phyloP scores from a whole-genome alignment of 2,329 filamentous ascomycete genomes.

The Sphaerostilbella broomeana region DNA sequence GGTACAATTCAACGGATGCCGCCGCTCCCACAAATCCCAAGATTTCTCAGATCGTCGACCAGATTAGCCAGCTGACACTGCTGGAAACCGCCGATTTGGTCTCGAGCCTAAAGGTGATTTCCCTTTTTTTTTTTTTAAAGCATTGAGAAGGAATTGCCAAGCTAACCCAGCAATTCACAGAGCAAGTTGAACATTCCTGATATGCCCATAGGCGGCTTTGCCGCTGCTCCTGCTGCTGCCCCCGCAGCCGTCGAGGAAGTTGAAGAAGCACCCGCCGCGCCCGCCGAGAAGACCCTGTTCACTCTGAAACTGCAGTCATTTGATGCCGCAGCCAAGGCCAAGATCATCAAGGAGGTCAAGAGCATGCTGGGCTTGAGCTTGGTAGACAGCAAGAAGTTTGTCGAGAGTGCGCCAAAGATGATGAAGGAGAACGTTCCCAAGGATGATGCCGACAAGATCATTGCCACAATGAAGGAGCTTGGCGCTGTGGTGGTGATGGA shows the following conservation, averaged over 20 bases:
- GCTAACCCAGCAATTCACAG: too few relatives aligned
- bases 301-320: slow-evolving; percentile 90
- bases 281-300: slow-evolving; percentile 96
- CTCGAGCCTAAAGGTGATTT: slow-evolving; percentile 79
- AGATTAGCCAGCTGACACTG: slow-evolving; percentile 96
- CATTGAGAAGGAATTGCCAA: too few relatives aligned
- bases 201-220: slow-evolving; percentile 88
- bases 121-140: too few relatives aligned
- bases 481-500: slow-evolving; percentile 89
- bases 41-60: slow-evolving; percentile 90
- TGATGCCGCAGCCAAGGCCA: slow-evolving; percentile 84
- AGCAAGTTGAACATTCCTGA: slow-evolving; percentile 95
- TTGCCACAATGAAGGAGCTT: slow-evolving; percentile 86
- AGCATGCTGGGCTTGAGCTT: slow-evolving; percentile 86
- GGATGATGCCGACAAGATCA: slow-evolving; percentile 98
- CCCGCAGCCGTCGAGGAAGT: slow-evolving; percentile 67
- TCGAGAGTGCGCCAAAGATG: slow-evolving; percentile 94
- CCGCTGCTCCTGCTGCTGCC: slow-evolving; percentile 58
- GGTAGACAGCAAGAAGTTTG: slow-evolving; percentile 99
- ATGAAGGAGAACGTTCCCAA: slow-evolving; percentile 99
- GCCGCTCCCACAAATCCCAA: slow-evolving; percentile 70
- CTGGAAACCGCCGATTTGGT: slow-evolving; percentile 97
- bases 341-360: slow-evolving; percentile 99
- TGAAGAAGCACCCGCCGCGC: slow-evolving; percentile 79
- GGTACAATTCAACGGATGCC: slow-evolving; percentile 84